A percentile compares a stretch with the other conserved stretches of the same genome.
Conservation (phyloP, 306 rosid species). For the Sicyos baderoa region DNA sequence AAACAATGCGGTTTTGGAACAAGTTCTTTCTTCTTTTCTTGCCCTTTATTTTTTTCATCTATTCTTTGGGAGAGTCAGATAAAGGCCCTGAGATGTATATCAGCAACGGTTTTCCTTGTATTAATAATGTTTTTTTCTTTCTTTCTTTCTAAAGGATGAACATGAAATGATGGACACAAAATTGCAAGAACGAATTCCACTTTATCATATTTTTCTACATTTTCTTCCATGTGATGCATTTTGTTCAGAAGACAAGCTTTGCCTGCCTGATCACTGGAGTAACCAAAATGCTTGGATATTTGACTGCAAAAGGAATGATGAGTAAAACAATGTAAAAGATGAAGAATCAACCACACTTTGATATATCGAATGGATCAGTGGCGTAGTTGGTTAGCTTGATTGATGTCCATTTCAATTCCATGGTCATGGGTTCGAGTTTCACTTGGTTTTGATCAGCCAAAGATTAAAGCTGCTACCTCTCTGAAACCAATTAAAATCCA, state of each 20-base stretch:
- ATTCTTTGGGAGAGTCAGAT: constrained; percentile 12
- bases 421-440: too few relatives aligned
- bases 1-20: neutral
- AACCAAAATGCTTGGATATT: too few relatives aligned
- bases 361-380: too few relatives aligned
- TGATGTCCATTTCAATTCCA: too few relatives aligned
- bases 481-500: neutral
- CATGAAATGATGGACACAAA: neutral
- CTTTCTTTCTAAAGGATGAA: neutral
- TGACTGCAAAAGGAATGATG: too few relatives aligned
- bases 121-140: neutral
- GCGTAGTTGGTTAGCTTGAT: too few relatives aligned
- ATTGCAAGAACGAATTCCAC: neutral
- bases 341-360: too few relatives aligned
- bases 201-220: neutral
- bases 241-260: neutral
- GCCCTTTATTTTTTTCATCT: neutral
- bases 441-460: neutral
- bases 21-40: neutral
- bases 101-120: neutral
- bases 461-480: neutral
- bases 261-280: neutral
- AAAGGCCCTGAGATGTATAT: constrained; percentile 1
- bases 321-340: neutral
- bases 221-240: neutral